Percentiles rank a stretch among this genome's conserved stretches.
phyloP scores from a whole-genome alignment of 208 protist species.

The Wallacemonas rigidus region DNA sequence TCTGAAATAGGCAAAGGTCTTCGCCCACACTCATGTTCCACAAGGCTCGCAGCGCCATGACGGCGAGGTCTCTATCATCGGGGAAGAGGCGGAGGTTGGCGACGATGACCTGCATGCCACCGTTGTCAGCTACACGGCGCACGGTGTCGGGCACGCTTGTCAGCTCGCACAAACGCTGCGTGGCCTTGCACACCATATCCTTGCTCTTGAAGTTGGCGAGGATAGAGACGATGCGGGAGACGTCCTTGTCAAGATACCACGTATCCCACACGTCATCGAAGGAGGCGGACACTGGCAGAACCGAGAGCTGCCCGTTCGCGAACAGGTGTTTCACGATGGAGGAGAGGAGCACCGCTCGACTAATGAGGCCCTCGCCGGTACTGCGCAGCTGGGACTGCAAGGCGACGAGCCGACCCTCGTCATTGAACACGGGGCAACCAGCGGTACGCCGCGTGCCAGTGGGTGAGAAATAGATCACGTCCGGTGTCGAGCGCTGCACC shows the following conservation, averaged over 20 bases:
- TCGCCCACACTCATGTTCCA: slow-evolving; percentile 84
- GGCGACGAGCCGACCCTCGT: slow-evolving; percentile 77
- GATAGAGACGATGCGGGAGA: slow-evolving; percentile 73
- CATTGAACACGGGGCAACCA: slow-evolving; percentile 90
- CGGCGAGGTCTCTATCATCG: slow-evolving; percentile 56
- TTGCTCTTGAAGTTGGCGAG: slow-evolving; percentile 75
- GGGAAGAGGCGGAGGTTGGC: slow-evolving; percentile 53
- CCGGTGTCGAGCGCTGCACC: slow-evolving; percentile 69
- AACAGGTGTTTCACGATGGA: slow-evolving; percentile 92
- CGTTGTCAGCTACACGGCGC: slow-evolving; percentile 50
- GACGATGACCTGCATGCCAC: slow-evolving; percentile 62
- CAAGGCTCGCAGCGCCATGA: slow-evolving; percentile 63
- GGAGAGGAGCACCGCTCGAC: slow-evolving; percentile 77
- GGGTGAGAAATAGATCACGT: slow-evolving; percentile 79
- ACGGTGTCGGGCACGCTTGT: slow-evolving; percentile 47
- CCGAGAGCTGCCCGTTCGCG: slow-evolving; percentile 74
- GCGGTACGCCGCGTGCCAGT: slow-evolving; percentile 60
- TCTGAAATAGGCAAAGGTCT: slow-evolving; percentile 31
- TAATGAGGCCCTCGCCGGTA: slow-evolving; percentile 75
- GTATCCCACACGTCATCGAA: slow-evolving; percentile 89
- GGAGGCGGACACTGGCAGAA: slow-evolving; percentile 36
- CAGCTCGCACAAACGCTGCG: slow-evolving; percentile 70
- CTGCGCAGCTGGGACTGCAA: slow-evolving; percentile 79
- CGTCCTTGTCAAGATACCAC: slow-evolving; percentile 82
- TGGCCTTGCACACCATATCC: slow-evolving; percentile 57